Evolutionary conservation across 2,329 filamentous ascomycete genomes (phyloP).

Genomic region (Sphaerulina musiva): DNA sequence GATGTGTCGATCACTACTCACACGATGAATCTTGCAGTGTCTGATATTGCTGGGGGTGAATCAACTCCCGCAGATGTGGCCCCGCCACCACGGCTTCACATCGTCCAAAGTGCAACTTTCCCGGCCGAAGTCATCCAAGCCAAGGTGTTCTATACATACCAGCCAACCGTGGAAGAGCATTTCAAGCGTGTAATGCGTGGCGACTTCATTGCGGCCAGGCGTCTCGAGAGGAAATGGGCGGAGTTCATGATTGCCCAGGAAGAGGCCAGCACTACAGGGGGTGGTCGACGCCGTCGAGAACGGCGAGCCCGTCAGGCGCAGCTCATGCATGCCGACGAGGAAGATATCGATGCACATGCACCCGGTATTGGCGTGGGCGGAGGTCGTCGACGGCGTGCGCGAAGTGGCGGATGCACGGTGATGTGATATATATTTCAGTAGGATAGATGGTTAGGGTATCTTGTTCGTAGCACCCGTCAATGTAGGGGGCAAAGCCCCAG

Average conservation of each 20-base stretch:
- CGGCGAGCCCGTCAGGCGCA: conserved; percentile 76
- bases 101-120: conserved; percentile 45
- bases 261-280: conserved; percentile 66
- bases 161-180: conserved; percentile 91
- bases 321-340: conserved; percentile 71
- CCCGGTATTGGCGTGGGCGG: conserved; percentile 31
- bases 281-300: conserved; percentile 61
- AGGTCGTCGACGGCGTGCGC: conserved; percentile 41
- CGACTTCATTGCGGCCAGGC: conserved; percentile 64
- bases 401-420: conserved; percentile 44
- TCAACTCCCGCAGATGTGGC: conserved; percentile 15
- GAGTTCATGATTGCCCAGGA: conserved; percentile 90
- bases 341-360: conserved; percentile 46
- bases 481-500: not conserved
- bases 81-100: conserved; percentile 24
- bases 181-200: conserved; percentile 75
- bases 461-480: not conserved
- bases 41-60: conserved; percentile 21
- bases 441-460: not conserved
- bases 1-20: conserved; percentile 54
- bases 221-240: conserved; percentile 86
- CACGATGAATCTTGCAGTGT: conserved; percentile 19
- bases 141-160: conserved; percentile 93
- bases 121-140: conserved; percentile 75
- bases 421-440: conserved; percentile 36